A percentile compares a stretch with the other conserved stretches of the same genome.
These are phyloP conservation scores for Curvularia sp. DNA, from an alignment of 2,329 filamentous ascomycete genomes.

Conservation along the genomic window DNA sequence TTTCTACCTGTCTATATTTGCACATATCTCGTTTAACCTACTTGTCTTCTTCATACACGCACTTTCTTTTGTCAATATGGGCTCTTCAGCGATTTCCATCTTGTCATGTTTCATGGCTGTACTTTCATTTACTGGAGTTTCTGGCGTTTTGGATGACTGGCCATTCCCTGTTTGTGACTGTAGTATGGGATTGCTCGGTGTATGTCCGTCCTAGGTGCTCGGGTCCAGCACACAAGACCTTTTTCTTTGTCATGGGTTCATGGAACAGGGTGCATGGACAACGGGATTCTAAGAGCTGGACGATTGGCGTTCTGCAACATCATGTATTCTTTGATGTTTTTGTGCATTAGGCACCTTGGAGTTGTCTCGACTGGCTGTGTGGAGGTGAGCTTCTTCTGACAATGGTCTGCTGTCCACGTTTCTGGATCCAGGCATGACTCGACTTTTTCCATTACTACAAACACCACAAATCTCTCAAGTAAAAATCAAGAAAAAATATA, in stretches of 20 bases:
- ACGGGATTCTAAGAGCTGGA: slow-evolving; percentile 20
- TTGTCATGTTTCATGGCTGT: slow-evolving; percentile 29
- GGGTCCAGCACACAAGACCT: slow-evolving; percentile 4
- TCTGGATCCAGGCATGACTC: slow-evolving; percentile 37
- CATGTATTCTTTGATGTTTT: slow-evolving; percentile 23
- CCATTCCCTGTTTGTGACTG: slow-evolving; percentile 19
- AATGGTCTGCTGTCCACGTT: slow-evolving; percentile 29
- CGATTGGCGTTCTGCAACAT: slow-evolving; percentile 16
- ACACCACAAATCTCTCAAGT: slow-evolving; percentile 25
- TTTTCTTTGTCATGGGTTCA: slow-evolving; percentile 26
- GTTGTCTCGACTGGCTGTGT: slow-evolving; percentile 25
- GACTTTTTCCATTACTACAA: slow-evolving; percentile 28
- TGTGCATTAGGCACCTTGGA: slow-evolving; percentile 10
- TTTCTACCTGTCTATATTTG: slow-evolving; percentile 31
- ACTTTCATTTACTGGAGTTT: slow-evolving; percentile 29
- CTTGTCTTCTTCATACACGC: slow-evolving; percentile 17
- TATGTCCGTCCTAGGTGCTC: slow-evolving; percentile 15
- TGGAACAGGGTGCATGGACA: slow-evolving; percentile 18
- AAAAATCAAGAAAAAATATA: slow-evolving; percentile 43
- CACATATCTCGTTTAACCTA: slow-evolving; percentile 27
- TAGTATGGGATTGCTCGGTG: slow-evolving; percentile 20
- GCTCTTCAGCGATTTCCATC: slow-evolving; percentile 23
- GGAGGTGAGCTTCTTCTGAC: slow-evolving; percentile 22
- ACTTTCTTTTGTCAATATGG: slow-evolving; percentile 36
- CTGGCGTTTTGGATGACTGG: slow-evolving; percentile 28